phyloP scores from a whole-genome alignment of 192 early-diverging fungal species.

The Paraglomus occultum region DNA sequence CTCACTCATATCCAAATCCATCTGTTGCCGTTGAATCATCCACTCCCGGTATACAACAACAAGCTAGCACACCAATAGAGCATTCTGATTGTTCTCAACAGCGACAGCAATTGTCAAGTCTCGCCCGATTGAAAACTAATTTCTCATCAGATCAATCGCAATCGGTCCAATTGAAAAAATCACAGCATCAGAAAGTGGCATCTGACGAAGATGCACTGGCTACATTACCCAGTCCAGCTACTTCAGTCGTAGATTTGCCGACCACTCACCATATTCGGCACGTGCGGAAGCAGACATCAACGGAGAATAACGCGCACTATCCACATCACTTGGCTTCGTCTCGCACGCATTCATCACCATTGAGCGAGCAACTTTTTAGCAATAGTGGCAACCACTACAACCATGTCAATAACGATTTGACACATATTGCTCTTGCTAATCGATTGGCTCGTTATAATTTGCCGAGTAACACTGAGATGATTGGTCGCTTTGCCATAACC shows the following conservation, averaged over 20 bases:
- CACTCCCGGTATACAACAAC: no score
- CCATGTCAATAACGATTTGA: background rate
- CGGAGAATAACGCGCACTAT: background rate
- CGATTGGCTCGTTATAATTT: slow-evolving; percentile 9
- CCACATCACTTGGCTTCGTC: background rate
- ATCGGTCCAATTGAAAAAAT: background rate
- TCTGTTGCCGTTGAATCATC: no score
- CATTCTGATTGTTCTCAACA: no score
- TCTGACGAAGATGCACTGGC: slow-evolving; percentile 8
- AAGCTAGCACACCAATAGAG: no score
- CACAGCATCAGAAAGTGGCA: slow-evolving; percentile 8
- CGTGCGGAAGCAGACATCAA: background rate
- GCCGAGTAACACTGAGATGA: background rate
- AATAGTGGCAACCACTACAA: background rate
- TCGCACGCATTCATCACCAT: background rate
- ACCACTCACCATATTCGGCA: background rate
- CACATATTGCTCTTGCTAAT: no score
- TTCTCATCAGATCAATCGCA: no score
- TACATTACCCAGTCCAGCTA: slow-evolving; percentile 27
- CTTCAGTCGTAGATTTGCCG: slow-evolving; percentile 18
- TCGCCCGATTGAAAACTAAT: no score
- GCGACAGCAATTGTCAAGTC: no score
- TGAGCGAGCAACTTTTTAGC: background rate
- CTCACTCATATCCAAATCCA: no score
- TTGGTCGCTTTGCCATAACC: slow-evolving; percentile 17